Conservation (phyloP, 2,329 filamentous ascomycete genomes). For the Rosellinia necatrix region DNA sequence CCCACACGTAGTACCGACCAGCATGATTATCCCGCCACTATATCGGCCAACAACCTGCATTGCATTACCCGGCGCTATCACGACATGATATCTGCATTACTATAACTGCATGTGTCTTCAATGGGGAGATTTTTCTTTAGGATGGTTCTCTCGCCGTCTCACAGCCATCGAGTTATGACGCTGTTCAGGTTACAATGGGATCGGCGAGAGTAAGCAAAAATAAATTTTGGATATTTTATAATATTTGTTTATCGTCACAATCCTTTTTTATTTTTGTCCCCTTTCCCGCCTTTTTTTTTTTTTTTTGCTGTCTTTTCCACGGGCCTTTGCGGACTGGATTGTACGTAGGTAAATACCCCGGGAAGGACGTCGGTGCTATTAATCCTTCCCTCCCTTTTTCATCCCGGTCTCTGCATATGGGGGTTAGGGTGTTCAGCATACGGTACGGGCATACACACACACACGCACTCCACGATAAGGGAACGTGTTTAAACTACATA, state of each 20-base stretch:
- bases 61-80: slow-evolving; percentile 15
- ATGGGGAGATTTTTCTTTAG: not conserved
- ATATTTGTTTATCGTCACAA: no score
- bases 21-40: not conserved
- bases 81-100: slow-evolving; percentile 8
- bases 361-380: not conserved
- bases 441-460: not conserved
- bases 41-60: not conserved
- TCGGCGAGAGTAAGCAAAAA: slow-evolving; percentile 8
- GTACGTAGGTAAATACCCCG: slow-evolving; percentile 13
- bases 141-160: not conserved
- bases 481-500: not conserved
- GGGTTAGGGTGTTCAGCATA: slow-evolving; percentile 4
- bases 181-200: not conserved
- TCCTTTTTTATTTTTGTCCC: not conserved
- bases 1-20: not conserved
- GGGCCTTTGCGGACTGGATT: not conserved
- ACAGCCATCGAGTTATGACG: not conserved
- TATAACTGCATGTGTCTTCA: slow-evolving; percentile 2
- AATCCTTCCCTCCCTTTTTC: not conserved
- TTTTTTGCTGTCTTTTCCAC: not conserved
- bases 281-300: not conserved
- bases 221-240: no score
- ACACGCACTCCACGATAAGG: not conserved
- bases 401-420: slow-evolving; percentile 13